A percentile compares a stretch with the other conserved stretches of the same genome.
phyloP scores from a whole-genome alignment of 2,329 filamentous ascomycete genomes.

The Nannizziopsis arthrosporioides region DNA sequence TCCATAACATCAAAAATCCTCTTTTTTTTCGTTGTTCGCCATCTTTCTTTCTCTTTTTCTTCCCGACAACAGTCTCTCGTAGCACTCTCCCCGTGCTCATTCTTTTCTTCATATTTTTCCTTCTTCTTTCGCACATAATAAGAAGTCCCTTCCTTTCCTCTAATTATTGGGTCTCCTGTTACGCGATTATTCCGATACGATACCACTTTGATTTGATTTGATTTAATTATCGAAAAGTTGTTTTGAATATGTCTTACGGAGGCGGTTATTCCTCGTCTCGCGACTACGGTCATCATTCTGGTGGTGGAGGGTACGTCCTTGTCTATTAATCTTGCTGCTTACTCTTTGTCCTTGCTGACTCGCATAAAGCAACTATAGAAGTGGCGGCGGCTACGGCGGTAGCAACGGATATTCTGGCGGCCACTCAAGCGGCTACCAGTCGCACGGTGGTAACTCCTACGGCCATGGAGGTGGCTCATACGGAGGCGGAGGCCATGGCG shows the following conservation, averaged over 20 bases:
- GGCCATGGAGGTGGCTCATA: conserved; percentile 32
- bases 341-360: conserved; percentile 12
- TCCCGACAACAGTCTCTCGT: conserved; percentile 15
- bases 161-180: conserved; percentile 9
- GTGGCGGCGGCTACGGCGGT: conserved; percentile 15
- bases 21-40: conserved; percentile 13
- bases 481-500: conserved; percentile 53
- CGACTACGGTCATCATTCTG: conserved; percentile 33
- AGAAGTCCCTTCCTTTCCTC: conserved; percentile 12
- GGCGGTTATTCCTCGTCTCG: conserved; percentile 23
- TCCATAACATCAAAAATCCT: conserved; percentile 3
- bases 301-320: neutral
- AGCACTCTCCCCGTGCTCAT: conserved; percentile 10
- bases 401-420: conserved; percentile 34
- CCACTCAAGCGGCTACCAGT: conserved; percentile 39
- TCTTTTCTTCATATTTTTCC: conserved; percentile 10
- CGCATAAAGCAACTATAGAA: conserved; percentile 18
- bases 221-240: conserved; percentile 5
- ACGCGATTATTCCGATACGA: neutral
- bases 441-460: conserved; percentile 28
- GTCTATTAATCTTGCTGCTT: conserved; percentile 1
- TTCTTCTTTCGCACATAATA: neutral
- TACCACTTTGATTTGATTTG: too few species aligned
- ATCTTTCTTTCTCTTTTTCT: conserved; percentile 21
- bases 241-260: conserved; percentile 57